Percentiles rank a stretch among this genome's conserved stretches.
These are phyloP conservation scores for Paxillus rubicundulus DNA, from an alignment of 768 basidiomycete genomes.

Conservation along the genomic window DNA sequence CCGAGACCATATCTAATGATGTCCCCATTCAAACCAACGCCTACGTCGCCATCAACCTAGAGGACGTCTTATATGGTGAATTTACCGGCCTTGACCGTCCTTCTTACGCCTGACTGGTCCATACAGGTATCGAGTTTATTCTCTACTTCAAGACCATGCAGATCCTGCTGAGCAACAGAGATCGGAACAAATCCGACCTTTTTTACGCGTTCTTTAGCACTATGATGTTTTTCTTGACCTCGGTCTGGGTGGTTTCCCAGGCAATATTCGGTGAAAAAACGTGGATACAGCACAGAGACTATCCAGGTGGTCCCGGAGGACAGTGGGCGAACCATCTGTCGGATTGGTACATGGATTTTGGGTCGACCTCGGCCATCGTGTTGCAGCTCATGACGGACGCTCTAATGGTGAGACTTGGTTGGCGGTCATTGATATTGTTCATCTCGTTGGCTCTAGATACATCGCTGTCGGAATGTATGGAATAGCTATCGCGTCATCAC, in stretches of 20 bases:
- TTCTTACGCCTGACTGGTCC: background rate
- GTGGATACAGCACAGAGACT: conserved; percentile 34
- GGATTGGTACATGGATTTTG: conserved; percentile 31
- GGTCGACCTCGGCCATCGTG: conserved; percentile 26
- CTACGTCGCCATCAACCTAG: conserved; percentile 24
- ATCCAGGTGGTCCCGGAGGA: conserved; percentile 34
- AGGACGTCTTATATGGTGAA: conserved; percentile 27
- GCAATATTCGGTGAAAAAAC: conserved; percentile 33
- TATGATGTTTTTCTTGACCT: conserved; percentile 30
- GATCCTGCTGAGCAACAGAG: conserved; percentile 8
- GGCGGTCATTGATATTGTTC: conserved; percentile 14
- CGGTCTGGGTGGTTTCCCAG: conserved; percentile 29
- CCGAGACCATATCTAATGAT: conserved; percentile 14
- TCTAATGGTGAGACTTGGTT: conserved; percentile 26
- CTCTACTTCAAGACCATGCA: conserved; percentile 26
- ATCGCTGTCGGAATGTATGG: conserved; percentile 39
- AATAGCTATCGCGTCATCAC: conserved; percentile 11
- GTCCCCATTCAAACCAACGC: conserved; percentile 18
- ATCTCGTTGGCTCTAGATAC: conserved; percentile 28
- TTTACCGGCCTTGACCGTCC: background rate
- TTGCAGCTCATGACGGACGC: conserved; percentile 37
- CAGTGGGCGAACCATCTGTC: conserved; percentile 29
- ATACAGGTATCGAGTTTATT: conserved; percentile 23
- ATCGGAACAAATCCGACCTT: conserved; percentile 6
- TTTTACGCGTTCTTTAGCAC: conserved; percentile 28